Evolutionary conservation across 306 rosid genomes (phyloP), one percentile per base, ranked within the genome.

Genomic region (Senna siamea): DNA sequence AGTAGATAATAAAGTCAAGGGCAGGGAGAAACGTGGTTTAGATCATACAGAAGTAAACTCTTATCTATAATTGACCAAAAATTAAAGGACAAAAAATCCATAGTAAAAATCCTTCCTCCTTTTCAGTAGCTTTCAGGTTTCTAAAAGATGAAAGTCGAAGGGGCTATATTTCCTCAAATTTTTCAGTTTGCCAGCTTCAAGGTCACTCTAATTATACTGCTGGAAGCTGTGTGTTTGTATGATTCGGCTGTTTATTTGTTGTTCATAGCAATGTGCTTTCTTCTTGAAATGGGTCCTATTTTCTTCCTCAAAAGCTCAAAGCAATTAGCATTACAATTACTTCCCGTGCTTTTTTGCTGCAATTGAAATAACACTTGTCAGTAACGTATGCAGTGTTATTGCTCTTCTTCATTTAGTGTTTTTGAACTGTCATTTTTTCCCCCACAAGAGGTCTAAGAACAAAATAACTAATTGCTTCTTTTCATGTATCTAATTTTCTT

Each of bases 261-360:
- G 62, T 57, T 70, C 47, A 32, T 46, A 51, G 82, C 73, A 60
- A 50, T 71, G 72, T n/a, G 53, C 52, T 19, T 48, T 41, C 80
- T 35, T 76, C 51, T 35, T 54, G 57, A 59, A 51, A 40, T 38
- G 73, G 47, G 43, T 6, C 34, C 46, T 28, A 38, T 47, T 28
- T 22, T 50, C 69, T 72, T 69, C 26, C 60, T 11, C 19, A 59
- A 47, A 75, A 66, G 14, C 67, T 74, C 66, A 60, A 47, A 60
- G 28, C 54, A 48, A 40, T 20, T 56, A 59, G 69, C 70, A 47
- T 43, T 53, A 55, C 48, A 67, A 44, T 46, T 79, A 80, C 41
- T 80, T 87, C 69, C 78, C 85, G 18, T 52, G 52, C 84, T 74
- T 90, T 73, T 80, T 88, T 13, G 80, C 97, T 91, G 84, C 80